These are phyloP conservation scores for Fusarium newnesense DNA, from an alignment of 2,329 filamentous ascomycete species.

Conservation along the genomic window DNA sequence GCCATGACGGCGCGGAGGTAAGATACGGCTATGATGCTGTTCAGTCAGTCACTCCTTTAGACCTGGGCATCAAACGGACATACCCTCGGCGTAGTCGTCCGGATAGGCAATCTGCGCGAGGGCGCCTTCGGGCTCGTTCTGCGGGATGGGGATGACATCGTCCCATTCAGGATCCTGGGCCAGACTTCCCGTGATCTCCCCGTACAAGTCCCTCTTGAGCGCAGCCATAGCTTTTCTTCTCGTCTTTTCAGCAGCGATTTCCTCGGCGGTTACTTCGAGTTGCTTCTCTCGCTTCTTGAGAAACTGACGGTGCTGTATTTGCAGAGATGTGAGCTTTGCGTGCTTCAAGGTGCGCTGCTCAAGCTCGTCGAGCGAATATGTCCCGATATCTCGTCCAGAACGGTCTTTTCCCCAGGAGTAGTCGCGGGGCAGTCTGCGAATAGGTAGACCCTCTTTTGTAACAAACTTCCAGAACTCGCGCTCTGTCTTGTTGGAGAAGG, in stretches of 20 bases:
- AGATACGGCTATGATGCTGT: slow-evolving; percentile 72
- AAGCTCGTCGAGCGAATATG: slow-evolving; percentile 60
- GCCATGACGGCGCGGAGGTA: slow-evolving; percentile 97
- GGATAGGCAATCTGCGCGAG: slow-evolving; percentile 94
- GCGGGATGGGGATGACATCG: slow-evolving; percentile 83
- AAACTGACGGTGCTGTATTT: slow-evolving; percentile 58
- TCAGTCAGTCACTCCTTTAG: slow-evolving; percentile 36
- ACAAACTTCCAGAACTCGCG: slow-evolving; percentile 68
- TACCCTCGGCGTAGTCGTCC: slow-evolving; percentile 85
- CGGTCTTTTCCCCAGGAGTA: slow-evolving; percentile 64
- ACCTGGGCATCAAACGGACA: slow-evolving; percentile 34
- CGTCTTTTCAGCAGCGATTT: slow-evolving; percentile 58
- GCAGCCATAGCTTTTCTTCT: slow-evolving; percentile 63
- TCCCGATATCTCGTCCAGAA: slow-evolving; percentile 59
- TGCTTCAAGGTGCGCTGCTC: slow-evolving; percentile 55
- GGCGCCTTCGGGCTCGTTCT: slow-evolving; percentile 84
- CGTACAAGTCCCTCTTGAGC: slow-evolving; percentile 64
- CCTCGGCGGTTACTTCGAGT: slow-evolving; percentile 45
- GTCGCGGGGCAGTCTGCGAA: slow-evolving; percentile 54
- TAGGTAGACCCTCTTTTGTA: slow-evolving; percentile 62
- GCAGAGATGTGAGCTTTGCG: slow-evolving; percentile 55
- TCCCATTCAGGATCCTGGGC: slow-evolving; percentile 81
- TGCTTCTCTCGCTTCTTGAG: slow-evolving; percentile 48
- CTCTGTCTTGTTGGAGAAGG: slow-evolving; percentile 59
- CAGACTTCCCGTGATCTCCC: slow-evolving; percentile 56